Percentiles rank a stretch among this genome's conserved stretches.
Evolutionary conservation across 345 rosid species (phyloP).

Genomic region (Brassica cretica): DNA sequence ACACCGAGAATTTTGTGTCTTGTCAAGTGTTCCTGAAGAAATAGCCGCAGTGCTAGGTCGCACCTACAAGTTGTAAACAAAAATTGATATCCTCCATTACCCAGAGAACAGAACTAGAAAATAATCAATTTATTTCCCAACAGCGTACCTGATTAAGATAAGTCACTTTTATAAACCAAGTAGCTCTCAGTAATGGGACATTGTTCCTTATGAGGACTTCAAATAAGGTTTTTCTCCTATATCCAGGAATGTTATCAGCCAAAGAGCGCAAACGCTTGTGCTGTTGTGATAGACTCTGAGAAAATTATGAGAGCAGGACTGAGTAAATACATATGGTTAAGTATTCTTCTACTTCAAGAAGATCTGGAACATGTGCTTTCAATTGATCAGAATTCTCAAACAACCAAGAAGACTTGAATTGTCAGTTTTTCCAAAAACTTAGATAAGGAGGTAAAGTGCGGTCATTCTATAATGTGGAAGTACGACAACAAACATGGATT

Average conservation of each 20-base stretch:
- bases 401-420: conserved; percentile 14
- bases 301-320: conserved; percentile 19
- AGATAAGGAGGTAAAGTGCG: background rate
- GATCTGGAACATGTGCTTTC: conserved; percentile 1
- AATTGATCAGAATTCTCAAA: background rate
- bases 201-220: conserved; percentile 92
- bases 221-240: conserved; percentile 68
- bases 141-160: conserved; percentile 89
- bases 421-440: background rate
- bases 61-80: conserved; percentile 57
- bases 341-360: background rate
- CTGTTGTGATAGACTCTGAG: conserved; percentile 79
- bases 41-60: conserved; percentile 63
- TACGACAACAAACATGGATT: conserved; percentile 5
- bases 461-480: background rate
- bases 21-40: conserved; percentile 70
- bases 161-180: conserved; percentile 95
- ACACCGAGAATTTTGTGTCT: conserved; percentile 62
- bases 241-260: conserved; percentile 92
- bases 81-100: conserved; percentile 33
- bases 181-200: conserved; percentile 93
- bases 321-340: background rate
- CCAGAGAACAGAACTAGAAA: background rate
- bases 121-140: background rate
- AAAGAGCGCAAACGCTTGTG: conserved; percentile 82